These are phyloP conservation scores for Fusarium continuum DNA, from an alignment of 2,329 filamentous ascomycete genomes.

Conservation along the genomic window DNA sequence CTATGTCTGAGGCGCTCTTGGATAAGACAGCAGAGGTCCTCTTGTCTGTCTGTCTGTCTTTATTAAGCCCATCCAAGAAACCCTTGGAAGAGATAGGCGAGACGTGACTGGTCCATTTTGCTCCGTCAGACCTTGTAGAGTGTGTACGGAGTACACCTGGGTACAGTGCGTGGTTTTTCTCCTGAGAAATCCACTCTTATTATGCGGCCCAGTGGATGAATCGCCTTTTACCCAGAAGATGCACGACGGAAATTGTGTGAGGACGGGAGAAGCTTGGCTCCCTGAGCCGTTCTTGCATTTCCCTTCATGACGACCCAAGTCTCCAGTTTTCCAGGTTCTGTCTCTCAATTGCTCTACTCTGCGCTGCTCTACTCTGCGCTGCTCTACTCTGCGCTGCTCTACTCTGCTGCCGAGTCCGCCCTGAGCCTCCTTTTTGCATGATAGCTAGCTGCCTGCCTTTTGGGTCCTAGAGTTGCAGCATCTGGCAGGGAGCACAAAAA, in stretches of 20 bases:
- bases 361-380: background rate
- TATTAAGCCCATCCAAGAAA: background rate
- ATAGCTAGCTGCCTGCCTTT: constrained; percentile 20
- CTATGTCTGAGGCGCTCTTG: background rate
- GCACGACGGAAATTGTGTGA: constrained; percentile 22
- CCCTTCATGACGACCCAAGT: constrained; percentile 21
- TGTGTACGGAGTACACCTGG: constrained; percentile 13
- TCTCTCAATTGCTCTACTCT: background rate
- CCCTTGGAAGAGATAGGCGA: constrained; percentile 1
- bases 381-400: background rate
- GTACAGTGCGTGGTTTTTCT: constrained; percentile 32
- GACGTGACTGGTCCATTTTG: constrained; percentile 15
- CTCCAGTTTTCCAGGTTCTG: constrained; percentile 8
- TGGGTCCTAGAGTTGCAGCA: constrained; percentile 16
- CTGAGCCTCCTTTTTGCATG: constrained; percentile 13
- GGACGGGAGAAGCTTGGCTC: constrained; percentile 14
- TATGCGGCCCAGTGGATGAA: constrained; percentile 36
- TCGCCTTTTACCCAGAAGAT: constrained; percentile 18
- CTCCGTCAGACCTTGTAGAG: constrained; percentile 1
- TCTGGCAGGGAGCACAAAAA: no score
- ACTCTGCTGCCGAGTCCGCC: background rate
- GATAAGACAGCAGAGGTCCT: background rate
- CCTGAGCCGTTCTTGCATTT: background rate
- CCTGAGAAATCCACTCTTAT: constrained; percentile 25
- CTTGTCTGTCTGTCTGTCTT: no score